phyloP scores from a whole-genome alignment of 768 basidiomycete genomes.

The Rhizopogon sp. region DNA sequence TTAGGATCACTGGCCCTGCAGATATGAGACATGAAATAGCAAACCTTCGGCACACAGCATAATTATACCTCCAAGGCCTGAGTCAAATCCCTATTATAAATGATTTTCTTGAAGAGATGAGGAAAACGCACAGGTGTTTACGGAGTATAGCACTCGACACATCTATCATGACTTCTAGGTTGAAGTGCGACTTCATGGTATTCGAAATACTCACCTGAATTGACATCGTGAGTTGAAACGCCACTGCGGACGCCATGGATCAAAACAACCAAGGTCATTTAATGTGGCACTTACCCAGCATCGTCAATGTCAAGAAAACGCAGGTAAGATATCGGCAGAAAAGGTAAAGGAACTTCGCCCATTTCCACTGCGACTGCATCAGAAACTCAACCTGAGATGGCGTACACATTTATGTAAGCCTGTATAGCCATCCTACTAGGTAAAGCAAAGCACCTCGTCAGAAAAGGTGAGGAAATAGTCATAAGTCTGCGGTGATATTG shows the following conservation, averaged over 20 bases:
- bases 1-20: neutral
- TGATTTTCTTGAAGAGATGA: neutral
- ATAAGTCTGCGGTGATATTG: neutral
- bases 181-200: neutral
- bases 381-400: neutral
- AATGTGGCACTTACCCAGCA: neutral
- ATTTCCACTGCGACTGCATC: neutral
- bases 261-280: neutral
- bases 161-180: neutral
- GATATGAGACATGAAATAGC: neutral
- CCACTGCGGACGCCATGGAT: neutral
- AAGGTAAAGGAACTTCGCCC: neutral
- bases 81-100: neutral
- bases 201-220: neutral
- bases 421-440: neutral
- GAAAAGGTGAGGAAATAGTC: neutral
- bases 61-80: neutral
- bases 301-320: neutral
- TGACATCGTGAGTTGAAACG: neutral
- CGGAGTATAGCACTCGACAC: neutral
- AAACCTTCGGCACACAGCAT: neutral
- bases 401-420: neutral
- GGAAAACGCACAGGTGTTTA: neutral
- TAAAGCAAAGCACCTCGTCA: neutral
- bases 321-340: conserved; percentile 8